A percentile compares a stretch with the other conserved stretches of the same genome.
Evolutionary conservation across 768 basidiomycete genomes (phyloP).

Genomic region (Neoboletus subvelutipes): DNA sequence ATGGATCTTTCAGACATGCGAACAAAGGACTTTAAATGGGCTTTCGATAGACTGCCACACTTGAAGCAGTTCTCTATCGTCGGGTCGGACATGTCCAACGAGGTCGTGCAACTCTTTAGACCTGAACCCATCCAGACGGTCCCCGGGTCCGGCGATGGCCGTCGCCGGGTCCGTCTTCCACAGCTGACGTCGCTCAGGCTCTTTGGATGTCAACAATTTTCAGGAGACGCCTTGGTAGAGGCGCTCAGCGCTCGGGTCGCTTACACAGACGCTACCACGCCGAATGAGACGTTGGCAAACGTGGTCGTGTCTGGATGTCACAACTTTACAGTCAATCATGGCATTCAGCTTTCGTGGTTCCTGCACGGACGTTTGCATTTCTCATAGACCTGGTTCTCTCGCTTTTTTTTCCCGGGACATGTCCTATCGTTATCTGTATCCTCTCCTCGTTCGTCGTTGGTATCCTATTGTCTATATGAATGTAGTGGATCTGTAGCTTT

Average conservation of each 20-base stretch:
- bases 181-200: conserved; percentile 51
- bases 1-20: conserved; percentile 86
- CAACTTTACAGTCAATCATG: conserved; percentile 19
- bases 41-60: conserved; percentile 53
- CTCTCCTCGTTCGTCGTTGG: not conserved
- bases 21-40: conserved; percentile 74
- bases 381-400: conserved; percentile 12
- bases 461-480: not conserved
- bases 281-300: conserved; percentile 26
- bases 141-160: conserved; percentile 9
- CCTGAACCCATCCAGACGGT: conserved; percentile 33
- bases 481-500: not conserved
- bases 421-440: conserved; percentile 10
- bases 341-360: conserved; percentile 27
- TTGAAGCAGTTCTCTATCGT: conserved; percentile 71
- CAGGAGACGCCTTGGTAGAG: conserved; percentile 56
- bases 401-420: not conserved
- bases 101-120: conserved; percentile 58
- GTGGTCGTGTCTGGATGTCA: conserved; percentile 29
- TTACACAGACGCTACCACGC: conserved; percentile 35
- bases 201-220: conserved; percentile 61
- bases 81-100: conserved; percentile 80
- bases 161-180: conserved; percentile 51
- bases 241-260: conserved; percentile 48
- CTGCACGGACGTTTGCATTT: conserved; percentile 28